Evolutionary conservation across 352 stramenopile genomes (phyloP), one percentile per base, ranked within the genome.

Genomic region (Blastocystis hominis): DNA sequence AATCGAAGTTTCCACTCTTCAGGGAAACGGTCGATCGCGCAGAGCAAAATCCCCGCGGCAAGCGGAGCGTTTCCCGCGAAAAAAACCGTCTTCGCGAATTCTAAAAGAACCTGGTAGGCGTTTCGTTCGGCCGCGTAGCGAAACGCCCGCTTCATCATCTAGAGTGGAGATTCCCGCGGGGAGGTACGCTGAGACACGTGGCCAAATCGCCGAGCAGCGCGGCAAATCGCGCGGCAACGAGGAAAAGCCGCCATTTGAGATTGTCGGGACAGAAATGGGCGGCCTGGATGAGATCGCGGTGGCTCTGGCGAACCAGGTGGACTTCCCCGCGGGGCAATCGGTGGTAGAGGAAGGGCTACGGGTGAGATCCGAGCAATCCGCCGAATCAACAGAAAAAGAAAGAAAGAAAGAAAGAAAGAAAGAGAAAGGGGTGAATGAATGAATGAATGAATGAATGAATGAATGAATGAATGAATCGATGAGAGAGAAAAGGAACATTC

Each of bases 1-100:
- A 95, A 88, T 90, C 92, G 95, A 40, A 95, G 90, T 77, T 94
- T 94, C 92, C 92, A 94, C 86, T 94, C 92, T 54, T 89, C 89
- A 2, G 89, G 89, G 88, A 90, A 91, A 10, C 91, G 86, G 20
- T 75, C 54, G 24, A 92, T 90, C 44, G 91, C 91, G 54, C 91
- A 91, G 55, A 79, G 90, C 20, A 96, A 88, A 89, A 96, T 92
- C 13, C 91, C 88, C 24, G 90, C 88, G 7, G 93, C 92, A 42
- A 93, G 87, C 40, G 10, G 91, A 87, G 15, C 92, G 78, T 77
- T 94, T 89, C 13, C 91, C 91, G n/a, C 89, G 89, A 89, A 92
- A 95, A 87, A 95, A 93, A 89, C 94, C 93, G 5, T 95, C 80
- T 59, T 93, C 69, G 17, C 91, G 69, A 90, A 94, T 86, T 96